Evolutionary conservation across 2,329 filamentous ascomycete genomes (phyloP).

Genomic region (Cladosporium sp.): DNA sequence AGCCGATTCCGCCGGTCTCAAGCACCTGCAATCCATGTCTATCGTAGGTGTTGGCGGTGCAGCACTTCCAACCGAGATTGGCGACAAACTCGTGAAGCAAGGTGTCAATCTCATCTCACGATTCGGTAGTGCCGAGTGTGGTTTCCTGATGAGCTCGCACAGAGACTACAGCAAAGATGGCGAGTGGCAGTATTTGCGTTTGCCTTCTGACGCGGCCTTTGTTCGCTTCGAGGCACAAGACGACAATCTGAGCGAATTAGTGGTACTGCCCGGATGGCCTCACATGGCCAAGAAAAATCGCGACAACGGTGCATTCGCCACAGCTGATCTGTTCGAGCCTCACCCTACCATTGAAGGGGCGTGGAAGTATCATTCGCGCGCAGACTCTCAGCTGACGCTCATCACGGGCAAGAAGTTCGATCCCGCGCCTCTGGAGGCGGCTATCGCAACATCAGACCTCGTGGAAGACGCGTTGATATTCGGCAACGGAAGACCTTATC

Average conservation of each 20-base stretch:
- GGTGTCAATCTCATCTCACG: slow-evolving; percentile 57
- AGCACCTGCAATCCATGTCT: slow-evolving; percentile 49
- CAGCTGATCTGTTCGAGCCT: slow-evolving; percentile 58
- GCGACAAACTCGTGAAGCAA: slow-evolving; percentile 48
- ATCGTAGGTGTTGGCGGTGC: slow-evolving; percentile 63
- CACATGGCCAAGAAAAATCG: slow-evolving; percentile 57
- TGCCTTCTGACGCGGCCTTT: slow-evolving; percentile 28
- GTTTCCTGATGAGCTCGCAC: slow-evolving; percentile 61
- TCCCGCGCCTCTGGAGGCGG: slow-evolving; percentile 57
- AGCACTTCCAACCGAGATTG: slow-evolving; percentile 50
- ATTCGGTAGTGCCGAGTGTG: slow-evolving; percentile 64
- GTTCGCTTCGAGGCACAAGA: slow-evolving; percentile 46
- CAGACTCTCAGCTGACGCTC: slow-evolving; percentile 59
- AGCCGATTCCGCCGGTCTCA: slow-evolving; percentile 40
- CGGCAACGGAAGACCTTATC: slow-evolving; percentile 53
- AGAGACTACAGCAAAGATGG: slow-evolving; percentile 51
- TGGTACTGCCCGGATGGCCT: slow-evolving; percentile 56
- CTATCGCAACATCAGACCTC: slow-evolving; percentile 41
- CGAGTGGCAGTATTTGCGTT: slow-evolving; percentile 60
- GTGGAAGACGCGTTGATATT: slow-evolving; percentile 58
- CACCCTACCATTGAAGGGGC: slow-evolving; percentile 51
- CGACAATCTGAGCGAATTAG: slow-evolving; percentile 48
- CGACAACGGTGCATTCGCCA: slow-evolving; percentile 58
- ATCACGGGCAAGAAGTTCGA: slow-evolving; percentile 68
- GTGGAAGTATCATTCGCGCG: slow-evolving; percentile 60